A percentile compares a stretch with the other conserved stretches of the same genome.
Evolutionary conservation across 2,329 filamentous ascomycete species (phyloP).

Genomic region (Podosphaera aphanis): DNA sequence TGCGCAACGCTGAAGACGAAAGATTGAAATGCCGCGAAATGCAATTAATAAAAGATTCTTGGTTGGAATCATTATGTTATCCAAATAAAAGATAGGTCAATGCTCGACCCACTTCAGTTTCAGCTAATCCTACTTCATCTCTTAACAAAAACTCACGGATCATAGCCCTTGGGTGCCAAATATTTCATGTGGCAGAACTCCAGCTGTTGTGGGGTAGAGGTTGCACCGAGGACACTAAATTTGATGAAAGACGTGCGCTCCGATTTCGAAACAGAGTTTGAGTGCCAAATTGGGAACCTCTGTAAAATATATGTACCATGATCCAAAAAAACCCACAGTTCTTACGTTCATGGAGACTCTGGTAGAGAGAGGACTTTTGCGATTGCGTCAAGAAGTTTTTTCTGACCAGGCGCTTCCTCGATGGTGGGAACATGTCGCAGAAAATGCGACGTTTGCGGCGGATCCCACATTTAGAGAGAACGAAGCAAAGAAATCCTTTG

Average conservation of each 20-base stretch:
- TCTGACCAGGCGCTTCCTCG: not conserved
- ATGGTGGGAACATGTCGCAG: not conserved
- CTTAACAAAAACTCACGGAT: not conserved
- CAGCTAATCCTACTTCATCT: not conserved
- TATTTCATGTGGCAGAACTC: not conserved
- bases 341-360: not conserved
- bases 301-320: not conserved
- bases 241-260: not conserved
- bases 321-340: not conserved
- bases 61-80: not conserved
- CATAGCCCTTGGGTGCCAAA: not conserved
- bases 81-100: not conserved
- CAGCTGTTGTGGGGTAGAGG: not conserved
- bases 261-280: not conserved
- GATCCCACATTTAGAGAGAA: not conserved
- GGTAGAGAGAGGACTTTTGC: not conserved
- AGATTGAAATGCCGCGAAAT: not conserved
- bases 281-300: not conserved
- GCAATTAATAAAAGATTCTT: conserved; percentile 1
- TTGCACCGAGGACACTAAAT: not conserved
- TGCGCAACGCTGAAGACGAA: not conserved
- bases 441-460: not conserved
- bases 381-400: not conserved
- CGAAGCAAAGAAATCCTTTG: not conserved
- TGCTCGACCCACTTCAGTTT: not conserved